A percentile compares a stretch with the other conserved stretches of the same genome.
Evolutionary conservation across 768 basidiomycete species (phyloP).

Genomic region (Dendrothele bispora): DNA sequence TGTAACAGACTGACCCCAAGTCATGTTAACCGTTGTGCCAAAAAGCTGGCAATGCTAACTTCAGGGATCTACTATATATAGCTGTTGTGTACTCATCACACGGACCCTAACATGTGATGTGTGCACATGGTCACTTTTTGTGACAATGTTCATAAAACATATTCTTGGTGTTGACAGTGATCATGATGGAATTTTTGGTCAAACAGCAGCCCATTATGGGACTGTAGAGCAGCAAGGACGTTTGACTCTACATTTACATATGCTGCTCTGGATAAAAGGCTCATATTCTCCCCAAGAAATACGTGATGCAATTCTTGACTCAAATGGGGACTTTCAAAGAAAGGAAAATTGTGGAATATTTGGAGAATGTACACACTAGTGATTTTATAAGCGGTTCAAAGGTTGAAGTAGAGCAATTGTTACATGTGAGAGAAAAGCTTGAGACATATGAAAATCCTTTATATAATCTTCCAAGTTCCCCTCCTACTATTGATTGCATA

Average conservation of each 20-base stretch:
- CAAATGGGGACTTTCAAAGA: not conserved
- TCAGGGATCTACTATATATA: too few species aligned
- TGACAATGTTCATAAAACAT: slow-evolving; percentile 15
- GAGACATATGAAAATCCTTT: too few species aligned
- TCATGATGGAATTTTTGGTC: slow-evolving; percentile 12
- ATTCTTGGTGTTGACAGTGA: slow-evolving; percentile 7
- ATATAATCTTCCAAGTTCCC: too few species aligned
- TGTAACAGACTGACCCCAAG: too few species aligned
- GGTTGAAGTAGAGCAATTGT: not conserved
- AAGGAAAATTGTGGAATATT: not conserved
- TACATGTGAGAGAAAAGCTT: too few species aligned
- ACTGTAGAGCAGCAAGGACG: slow-evolving; percentile 24
- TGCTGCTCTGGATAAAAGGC: slow-evolving; percentile 19
- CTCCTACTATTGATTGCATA: too few species aligned
- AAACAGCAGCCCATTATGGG: slow-evolving; percentile 18
- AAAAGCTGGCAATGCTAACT: too few species aligned
- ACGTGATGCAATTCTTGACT: not conserved
- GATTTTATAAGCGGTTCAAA: slow-evolving; percentile 1
- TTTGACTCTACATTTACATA: slow-evolving; percentile 19
- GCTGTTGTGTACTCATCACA: too few species aligned
- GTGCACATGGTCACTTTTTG: too few species aligned
- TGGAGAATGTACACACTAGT: slow-evolving; percentile 2
- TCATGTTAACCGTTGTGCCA: too few species aligned
- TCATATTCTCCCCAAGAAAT: slow-evolving; percentile 6
- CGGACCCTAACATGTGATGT: too few species aligned